phyloP scores from a whole-genome alignment of 202 grass and related monocot genomes.

The Sporobolus alterniflorus region DNA sequence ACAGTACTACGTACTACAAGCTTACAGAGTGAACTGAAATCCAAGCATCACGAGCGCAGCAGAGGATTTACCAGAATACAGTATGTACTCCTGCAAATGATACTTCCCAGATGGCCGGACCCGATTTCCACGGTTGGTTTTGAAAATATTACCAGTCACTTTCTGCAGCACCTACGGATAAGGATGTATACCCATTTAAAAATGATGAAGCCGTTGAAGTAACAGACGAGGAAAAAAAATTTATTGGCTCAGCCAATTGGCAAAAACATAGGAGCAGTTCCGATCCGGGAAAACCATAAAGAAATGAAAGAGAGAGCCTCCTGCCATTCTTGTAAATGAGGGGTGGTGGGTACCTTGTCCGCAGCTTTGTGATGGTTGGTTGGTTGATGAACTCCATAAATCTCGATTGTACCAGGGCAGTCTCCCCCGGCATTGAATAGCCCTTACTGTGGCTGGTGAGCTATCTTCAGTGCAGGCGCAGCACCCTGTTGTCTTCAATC shows the following conservation, averaged over 20 bases:
- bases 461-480: conserved; percentile 54
- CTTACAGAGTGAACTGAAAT: background rate
- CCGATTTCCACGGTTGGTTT: conserved; percentile 7
- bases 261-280: conserved; percentile 26
- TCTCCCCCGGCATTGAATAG: conserved; percentile 49
- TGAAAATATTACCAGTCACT: conserved; percentile 35
- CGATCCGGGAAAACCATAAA: conserved; percentile 11
- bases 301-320: background rate
- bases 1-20: too few relatives aligned
- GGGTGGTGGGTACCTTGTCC: conserved; percentile 30
- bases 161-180: conserved; percentile 29
- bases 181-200: conserved; percentile 14
- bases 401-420: conserved; percentile 49
- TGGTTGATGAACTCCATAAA: conserved; percentile 72
- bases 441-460: conserved; percentile 49
- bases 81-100: background rate
- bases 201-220: background rate
- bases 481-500: conserved; percentile 18
- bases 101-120: conserved; percentile 24
- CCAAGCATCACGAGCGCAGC: background rate
- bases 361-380: conserved; percentile 55
- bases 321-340: conserved; percentile 53
- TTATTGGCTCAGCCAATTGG: conserved; percentile 36
- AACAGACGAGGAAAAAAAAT: background rate
- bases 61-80: background rate